Percentiles rank a stretch among this genome's conserved stretches.
Evolutionary conservation across 2,329 filamentous ascomycete genomes (phyloP).

Genomic region (Apiospora pterosperma): DNA sequence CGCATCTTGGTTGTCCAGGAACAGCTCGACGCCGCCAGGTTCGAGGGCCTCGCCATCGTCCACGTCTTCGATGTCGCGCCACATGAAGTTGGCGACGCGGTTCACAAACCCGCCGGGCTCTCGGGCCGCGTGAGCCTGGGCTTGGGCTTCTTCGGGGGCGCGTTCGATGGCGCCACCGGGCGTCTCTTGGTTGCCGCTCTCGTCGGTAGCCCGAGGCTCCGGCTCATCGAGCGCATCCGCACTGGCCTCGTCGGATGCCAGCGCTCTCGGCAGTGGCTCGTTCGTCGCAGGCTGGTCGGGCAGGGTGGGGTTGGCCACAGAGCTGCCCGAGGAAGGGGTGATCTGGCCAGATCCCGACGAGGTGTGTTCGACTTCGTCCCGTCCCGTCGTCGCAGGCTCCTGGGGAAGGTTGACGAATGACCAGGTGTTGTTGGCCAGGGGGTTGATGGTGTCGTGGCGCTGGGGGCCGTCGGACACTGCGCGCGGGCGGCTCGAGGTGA

Average conservation of each 20-base stretch:
- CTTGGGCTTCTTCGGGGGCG: constrained; percentile 7
- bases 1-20: constrained; percentile 43
- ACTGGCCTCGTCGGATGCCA: neutral
- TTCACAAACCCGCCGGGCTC: constrained; percentile 36
- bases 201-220: neutral
- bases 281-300: neutral
- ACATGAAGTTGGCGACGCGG: constrained; percentile 57
- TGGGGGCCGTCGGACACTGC: constrained; percentile 56
- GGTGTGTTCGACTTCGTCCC: neutral
- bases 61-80: constrained; percentile 49
- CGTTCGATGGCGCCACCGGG: constrained; percentile 5
- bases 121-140: constrained; percentile 9
- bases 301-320: neutral
- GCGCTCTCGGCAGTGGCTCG: neutral
- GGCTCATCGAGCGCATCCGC: neutral
- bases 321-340: neutral
- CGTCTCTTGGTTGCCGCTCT: neutral
- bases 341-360: neutral
- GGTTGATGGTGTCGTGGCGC: constrained; percentile 40
- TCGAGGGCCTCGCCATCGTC: constrained; percentile 53
- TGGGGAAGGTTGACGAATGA: constrained; percentile 44
- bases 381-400: neutral
- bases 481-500: constrained; percentile 37
- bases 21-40: constrained; percentile 56
- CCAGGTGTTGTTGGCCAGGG: constrained; percentile 60